Conservation (phyloP, 2,329 filamentous ascomycete genomes). For the Parastagonospora nodorum region DNA sequence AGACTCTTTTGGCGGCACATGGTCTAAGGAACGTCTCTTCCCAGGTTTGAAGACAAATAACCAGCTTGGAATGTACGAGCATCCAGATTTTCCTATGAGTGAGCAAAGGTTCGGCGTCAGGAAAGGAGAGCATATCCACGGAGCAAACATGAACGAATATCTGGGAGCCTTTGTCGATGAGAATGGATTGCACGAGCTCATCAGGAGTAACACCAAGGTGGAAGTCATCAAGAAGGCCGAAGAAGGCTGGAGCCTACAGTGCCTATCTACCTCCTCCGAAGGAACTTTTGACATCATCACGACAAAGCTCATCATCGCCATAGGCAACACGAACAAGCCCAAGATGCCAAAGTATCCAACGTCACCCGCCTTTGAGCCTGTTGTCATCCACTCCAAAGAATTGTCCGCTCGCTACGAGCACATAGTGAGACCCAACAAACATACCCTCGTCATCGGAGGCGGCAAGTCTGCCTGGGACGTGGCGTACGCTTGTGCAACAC, state of each 20-base stretch:
- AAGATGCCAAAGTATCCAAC: conserved; percentile 59
- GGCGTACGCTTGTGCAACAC: conserved; percentile 61
- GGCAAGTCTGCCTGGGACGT: conserved; percentile 69
- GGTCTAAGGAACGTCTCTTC: conserved; percentile 48
- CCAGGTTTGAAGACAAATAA: conserved; percentile 53
- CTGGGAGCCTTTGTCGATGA: conserved; percentile 50
- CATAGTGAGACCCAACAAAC: conserved; percentile 42
- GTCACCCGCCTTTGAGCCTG: conserved; percentile 56
- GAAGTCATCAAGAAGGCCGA: conserved; percentile 51
- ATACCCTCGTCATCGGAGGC: conserved; percentile 61
- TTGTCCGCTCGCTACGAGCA: conserved; percentile 50
- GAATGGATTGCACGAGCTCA: conserved; percentile 53
- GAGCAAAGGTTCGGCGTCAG: conserved; percentile 45
- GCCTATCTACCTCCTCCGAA: conserved; percentile 1
- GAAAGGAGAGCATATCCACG: conserved; percentile 64
- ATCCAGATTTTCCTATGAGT: conserved; percentile 46
- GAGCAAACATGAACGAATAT: conserved; percentile 61
- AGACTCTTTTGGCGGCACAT: conserved; percentile 48
- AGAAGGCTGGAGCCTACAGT: conserved; percentile 26
- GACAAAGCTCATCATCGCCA: conserved; percentile 64
- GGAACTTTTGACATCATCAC: conserved; percentile 41
- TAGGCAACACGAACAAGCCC: conserved; percentile 64
- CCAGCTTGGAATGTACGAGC: conserved; percentile 48
- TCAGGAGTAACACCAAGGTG: conserved; percentile 60
- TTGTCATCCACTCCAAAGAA: conserved; percentile 64